Percentiles rank a stretch among this genome's conserved stretches.
phyloP scores from a whole-genome alignment of 225 moss, liverwort and hornwort genomes.

The Marchantia paleacea region DNA sequence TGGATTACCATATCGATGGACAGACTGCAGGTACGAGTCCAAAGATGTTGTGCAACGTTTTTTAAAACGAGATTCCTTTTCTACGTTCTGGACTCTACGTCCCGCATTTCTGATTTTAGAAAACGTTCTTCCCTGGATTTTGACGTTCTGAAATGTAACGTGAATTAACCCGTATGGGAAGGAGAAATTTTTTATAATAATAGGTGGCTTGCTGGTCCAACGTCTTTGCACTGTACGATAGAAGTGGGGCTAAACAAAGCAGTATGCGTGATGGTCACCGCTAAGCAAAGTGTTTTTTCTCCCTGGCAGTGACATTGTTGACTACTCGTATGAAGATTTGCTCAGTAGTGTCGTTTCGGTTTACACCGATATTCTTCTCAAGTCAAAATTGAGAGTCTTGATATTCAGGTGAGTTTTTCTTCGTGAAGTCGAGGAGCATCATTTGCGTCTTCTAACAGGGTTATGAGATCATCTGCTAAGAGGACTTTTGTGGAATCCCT shows the following conservation, averaged over 20 bases:
- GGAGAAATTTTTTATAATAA: not conserved
- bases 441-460: not conserved
- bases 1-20: conserved; percentile 64
- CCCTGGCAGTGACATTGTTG: conserved; percentile 51
- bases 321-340: conserved; percentile 69
- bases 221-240: not conserved
- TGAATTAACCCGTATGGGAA: not conserved
- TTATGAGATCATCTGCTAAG: not conserved
- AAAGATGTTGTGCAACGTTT: not conserved
- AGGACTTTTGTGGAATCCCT: not conserved
- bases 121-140: too few species aligned
- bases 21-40: conserved; percentile 64
- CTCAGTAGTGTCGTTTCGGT: conserved; percentile 68
- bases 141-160: too few species aligned
- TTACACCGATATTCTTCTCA: conserved; percentile 56
- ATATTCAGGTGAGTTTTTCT: conserved; percentile 60
- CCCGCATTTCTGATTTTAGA: too few species aligned
- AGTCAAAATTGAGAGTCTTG: conserved; percentile 68
- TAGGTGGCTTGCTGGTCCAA: not conserved
- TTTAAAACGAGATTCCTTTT: not conserved
- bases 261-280: too few species aligned
- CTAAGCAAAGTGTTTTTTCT: not conserved
- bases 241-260: too few species aligned
- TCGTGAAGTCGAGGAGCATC: not conserved
- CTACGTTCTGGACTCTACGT: too few species aligned